Conservation (phyloP, 208 protist species). For the Naegleria lovaniensis region DNA sequence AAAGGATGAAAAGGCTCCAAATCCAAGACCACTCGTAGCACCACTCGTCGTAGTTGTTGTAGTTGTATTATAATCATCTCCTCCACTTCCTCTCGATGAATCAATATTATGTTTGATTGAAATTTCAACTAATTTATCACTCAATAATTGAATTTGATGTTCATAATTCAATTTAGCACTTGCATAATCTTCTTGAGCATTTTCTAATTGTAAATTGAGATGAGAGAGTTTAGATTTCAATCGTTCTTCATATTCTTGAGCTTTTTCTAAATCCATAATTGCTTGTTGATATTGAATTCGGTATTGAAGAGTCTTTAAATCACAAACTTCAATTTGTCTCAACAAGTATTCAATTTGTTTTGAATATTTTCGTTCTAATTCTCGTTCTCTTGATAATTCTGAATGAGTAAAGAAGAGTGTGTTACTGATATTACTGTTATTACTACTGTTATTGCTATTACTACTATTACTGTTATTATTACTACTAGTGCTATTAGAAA, state of each 20-base stretch:
- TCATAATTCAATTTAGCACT: background rate
- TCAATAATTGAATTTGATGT: conserved; percentile 15
- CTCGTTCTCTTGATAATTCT: background rate
- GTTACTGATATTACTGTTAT: too few relatives aligned
- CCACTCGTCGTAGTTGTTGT: background rate
- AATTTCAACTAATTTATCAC: background rate
- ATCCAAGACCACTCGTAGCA: background rate
- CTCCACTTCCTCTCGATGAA: background rate
- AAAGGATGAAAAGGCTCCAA: background rate
- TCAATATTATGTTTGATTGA: background rate
- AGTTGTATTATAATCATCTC: too few relatives aligned
- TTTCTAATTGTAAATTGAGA: background rate
- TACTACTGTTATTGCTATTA: too few relatives aligned
- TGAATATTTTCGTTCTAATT: background rate
- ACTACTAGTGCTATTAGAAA: too few relatives aligned
- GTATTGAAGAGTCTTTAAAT: conserved; percentile 6
- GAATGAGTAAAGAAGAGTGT: background rate
- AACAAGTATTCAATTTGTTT: conserved; percentile 17
- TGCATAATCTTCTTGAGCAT: background rate
- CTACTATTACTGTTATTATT: too few relatives aligned
- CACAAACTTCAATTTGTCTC: conserved; percentile 21
- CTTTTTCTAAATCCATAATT: background rate
- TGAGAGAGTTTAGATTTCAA: background rate
- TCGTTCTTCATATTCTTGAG: background rate
- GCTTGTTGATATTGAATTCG: conserved; percentile 17